Evolutionary conservation across 805 yeast species (phyloP), one percentile per base, ranked within the genome.

Genomic region (Wickerhamomyces subpelliculosus): DNA sequence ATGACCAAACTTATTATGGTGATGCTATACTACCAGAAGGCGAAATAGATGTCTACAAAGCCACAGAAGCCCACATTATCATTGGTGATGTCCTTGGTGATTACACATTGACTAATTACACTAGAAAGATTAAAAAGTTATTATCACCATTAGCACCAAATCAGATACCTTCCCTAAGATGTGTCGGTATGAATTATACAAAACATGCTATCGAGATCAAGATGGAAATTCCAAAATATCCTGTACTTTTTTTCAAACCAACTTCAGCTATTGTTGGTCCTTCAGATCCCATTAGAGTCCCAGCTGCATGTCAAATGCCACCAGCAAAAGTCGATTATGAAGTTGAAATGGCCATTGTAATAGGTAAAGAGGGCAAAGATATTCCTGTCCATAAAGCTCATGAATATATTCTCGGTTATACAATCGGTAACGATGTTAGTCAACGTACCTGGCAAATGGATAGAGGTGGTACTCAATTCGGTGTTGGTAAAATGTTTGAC

Each of bases 351-450:
- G 75, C 68, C 4, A 65, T 72, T 16, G 72, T 75, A 8, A 75
- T 75, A 41, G 80, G 80, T 19, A 68, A 65, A 47, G 45, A 55
- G n/a, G 70, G 72, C 30, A 60, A 55, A 40, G 61, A 71, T 41
- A 72, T 75, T 17, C 36, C 62, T n/a, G 61, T 50, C 16, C 64
- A 56, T 16, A 60, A 71, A 14, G 80, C 78, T 5, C 52, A 65
- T 34, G 58, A 64, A 32, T 62, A 72, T 41, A 69, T 75, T 5
- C 51, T 72, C 16, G 81, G 81, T 8, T 75, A 71, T 51, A 50
- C 75, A 3, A 67, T 67, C 18, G 79, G 79, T 6, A 72, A 75
- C 51, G 81, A 75, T 49, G 72, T 75, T 11, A 70, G 77, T 11
- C 75, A 72, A 46, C 26, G 37, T 20, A 13, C 19, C 29, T 27